These are phyloP conservation scores for Suillus ampliporus DNA, from an alignment of 768 basidiomycete species.

Conservation along the genomic window DNA sequence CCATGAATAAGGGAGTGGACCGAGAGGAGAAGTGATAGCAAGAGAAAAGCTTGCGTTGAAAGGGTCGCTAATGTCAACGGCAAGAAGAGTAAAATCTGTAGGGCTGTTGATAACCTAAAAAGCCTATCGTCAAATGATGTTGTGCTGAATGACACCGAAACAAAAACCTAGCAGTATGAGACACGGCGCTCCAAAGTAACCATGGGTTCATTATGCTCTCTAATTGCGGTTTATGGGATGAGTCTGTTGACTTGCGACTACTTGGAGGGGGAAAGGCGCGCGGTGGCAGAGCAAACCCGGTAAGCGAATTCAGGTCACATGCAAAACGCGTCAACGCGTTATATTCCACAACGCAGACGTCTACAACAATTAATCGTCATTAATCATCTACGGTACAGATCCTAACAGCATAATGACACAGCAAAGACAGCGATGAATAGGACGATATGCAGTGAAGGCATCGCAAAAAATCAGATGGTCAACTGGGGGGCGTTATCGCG, in stretches of 20 bases:
- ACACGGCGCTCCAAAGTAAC: conserved; percentile 69
- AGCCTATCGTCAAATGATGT: conserved; percentile 15
- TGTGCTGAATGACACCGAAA: conserved; percentile 1
- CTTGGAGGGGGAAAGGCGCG: not conserved
- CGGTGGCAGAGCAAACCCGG: not conserved
- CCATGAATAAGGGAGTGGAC: conserved; percentile 83
- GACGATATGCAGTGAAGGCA: not conserved
- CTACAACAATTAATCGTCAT: not conserved
- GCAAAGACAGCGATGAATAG: conserved; percentile 1
- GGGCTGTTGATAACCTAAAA: conserved; percentile 70
- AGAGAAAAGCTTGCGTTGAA: conserved; percentile 77
- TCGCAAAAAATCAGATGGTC: conserved; percentile 21
- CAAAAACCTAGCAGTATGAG: conserved; percentile 63
- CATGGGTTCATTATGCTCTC: conserved; percentile 53
- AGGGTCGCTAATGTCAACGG: conserved; percentile 86
- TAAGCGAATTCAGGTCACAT: not conserved
- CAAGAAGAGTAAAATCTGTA: conserved; percentile 84
- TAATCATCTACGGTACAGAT: not conserved
- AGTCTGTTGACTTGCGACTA: not conserved
- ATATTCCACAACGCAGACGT: not conserved
- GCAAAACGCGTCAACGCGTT: not conserved
- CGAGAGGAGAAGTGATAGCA: conserved; percentile 79
- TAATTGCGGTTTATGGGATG: not conserved
- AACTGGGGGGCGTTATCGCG: conserved; percentile 28
- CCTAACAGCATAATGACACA: not conserved